A percentile compares a stretch with the other conserved stretches of the same genome.
phyloP scores from a whole-genome alignment of 768 basidiomycete genomes.

The Tephrocybe rancida region DNA sequence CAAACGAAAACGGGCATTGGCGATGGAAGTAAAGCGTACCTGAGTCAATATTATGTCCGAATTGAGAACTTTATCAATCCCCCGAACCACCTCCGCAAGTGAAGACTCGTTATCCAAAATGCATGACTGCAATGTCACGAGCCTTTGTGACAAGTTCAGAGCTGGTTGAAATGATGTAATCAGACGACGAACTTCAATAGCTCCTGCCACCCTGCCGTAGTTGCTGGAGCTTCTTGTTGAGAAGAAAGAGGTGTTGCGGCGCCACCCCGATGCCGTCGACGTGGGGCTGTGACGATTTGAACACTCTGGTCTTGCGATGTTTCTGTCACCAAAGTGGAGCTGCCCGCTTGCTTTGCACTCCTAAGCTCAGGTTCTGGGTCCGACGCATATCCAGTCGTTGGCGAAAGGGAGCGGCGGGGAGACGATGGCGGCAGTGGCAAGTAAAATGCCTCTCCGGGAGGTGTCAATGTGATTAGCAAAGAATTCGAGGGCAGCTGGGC shows the following conservation, averaged over 20 bases:
- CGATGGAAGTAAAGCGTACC: slow-evolving; percentile 36
- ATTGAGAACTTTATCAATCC: slow-evolving; percentile 49
- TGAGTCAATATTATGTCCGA: slow-evolving; percentile 38
- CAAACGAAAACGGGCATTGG: slow-evolving; percentile 12
- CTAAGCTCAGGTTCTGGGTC: slow-evolving; percentile 66
- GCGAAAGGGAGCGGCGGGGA: slow-evolving; percentile 53
- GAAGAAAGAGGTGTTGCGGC: slow-evolving; percentile 14
- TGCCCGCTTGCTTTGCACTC: slow-evolving; percentile 37
- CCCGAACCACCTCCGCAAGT: slow-evolving; percentile 46
- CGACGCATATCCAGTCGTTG: slow-evolving; percentile 64
- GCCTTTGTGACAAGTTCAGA: slow-evolving; percentile 34
- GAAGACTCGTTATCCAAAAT: slow-evolving; percentile 53
- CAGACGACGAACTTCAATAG: slow-evolving; percentile 61
- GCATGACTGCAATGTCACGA: slow-evolving; percentile 53
- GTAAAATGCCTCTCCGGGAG: slow-evolving; percentile 62
- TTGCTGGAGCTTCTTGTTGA: slow-evolving; percentile 20
- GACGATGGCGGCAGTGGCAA: slow-evolving; percentile 40
- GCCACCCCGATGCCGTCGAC: slow-evolving; percentile 33
- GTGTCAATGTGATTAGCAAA: slow-evolving; percentile 65
- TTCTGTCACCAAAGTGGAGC: slow-evolving; percentile 6
- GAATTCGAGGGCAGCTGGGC: slow-evolving; percentile 70
- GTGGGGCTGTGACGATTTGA: slow-evolving; percentile 24
- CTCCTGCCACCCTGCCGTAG: slow-evolving; percentile 67
- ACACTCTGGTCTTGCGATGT: slow-evolving; percentile 11
- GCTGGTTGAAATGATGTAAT: slow-evolving; percentile 3